phyloP scores from a whole-genome alignment of 2,329 filamentous ascomycete genomes.

The Lanzia echinophila region DNA sequence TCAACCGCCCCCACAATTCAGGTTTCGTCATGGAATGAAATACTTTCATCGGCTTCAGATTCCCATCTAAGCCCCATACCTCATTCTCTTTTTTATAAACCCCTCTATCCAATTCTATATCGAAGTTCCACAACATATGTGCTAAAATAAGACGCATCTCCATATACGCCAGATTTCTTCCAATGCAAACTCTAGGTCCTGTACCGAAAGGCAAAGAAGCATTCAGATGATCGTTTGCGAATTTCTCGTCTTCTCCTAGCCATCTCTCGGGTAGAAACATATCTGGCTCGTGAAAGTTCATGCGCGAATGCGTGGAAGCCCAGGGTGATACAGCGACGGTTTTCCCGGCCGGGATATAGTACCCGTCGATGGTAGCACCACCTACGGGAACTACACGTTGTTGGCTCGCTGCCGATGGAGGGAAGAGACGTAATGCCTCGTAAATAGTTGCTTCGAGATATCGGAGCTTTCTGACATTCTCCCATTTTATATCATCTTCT shows the following conservation, averaged over 20 bases:
- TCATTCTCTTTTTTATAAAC: background rate
- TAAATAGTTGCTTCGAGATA: conserved; percentile 1
- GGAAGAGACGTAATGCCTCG: conserved; percentile 8
- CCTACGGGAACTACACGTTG: conserved; percentile 23
- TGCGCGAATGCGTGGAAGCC: background rate
- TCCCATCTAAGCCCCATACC: background rate
- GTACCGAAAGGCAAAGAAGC: conserved; percentile 7
- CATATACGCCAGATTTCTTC: conserved; percentile 11
- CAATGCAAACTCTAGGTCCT: conserved; percentile 13
- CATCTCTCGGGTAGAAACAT: conserved; percentile 25
- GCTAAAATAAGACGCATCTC: conserved; percentile 14
- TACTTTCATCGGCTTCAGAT: background rate
- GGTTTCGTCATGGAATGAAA: background rate
- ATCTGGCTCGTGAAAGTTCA: conserved; percentile 10
- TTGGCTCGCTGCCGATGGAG: conserved; percentile 20
- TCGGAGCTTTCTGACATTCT: background rate
- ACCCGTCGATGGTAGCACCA: conserved; percentile 2
- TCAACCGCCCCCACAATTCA: background rate
- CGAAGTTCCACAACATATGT: conserved; percentile 11
- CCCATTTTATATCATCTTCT: conserved; percentile 35
- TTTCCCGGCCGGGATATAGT: conserved; percentile 1
- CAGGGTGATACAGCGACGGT: conserved; percentile 18
- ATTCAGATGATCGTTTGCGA: conserved; percentile 2
- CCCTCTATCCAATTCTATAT: conserved; percentile 1
- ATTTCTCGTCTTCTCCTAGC: conserved; percentile 21